Evolutionary conservation across 1,139 yeast genomes (phyloP).

Genomic region (Meyerozyma carpophila): DNA sequence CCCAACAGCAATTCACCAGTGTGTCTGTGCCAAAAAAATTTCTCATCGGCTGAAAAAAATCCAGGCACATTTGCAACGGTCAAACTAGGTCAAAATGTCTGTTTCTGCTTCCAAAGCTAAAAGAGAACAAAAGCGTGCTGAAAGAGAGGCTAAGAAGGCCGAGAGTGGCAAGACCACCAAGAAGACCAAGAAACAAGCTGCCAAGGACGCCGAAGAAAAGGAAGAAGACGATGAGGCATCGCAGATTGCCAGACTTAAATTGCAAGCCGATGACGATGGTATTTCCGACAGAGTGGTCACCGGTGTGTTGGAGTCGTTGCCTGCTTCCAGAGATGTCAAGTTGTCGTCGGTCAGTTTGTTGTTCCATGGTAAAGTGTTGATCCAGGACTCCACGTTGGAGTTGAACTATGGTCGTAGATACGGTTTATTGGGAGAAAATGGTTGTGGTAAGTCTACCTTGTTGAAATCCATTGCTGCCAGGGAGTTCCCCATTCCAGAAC

Average conservation of each 20-base stretch:
- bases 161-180: conserved; percentile 67
- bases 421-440: conserved; percentile 95
- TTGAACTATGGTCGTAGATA: conserved; percentile 96
- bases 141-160: conserved; percentile 58
- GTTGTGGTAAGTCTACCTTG: conserved; percentile 97
- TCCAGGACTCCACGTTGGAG: conserved; percentile 88
- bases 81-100: conserved; percentile 28
- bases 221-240: conserved; percentile 63
- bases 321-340: conserved; percentile 91
- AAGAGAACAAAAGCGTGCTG: conserved; percentile 81
- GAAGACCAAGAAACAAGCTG: conserved; percentile 52
- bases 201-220: conserved; percentile 54
- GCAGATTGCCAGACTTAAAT: conserved; percentile 78
- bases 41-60: conserved; percentile 1
- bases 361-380: conserved; percentile 95
- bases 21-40: conserved; percentile 1
- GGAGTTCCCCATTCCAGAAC: conserved; percentile 92
- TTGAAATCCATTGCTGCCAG: conserved; percentile 90
- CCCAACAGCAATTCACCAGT: neutral
- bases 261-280: conserved; percentile 92
- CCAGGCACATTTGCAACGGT: neutral
- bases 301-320: conserved; percentile 88
- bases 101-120: conserved; percentile 92
- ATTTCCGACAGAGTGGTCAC: conserved; percentile 96
- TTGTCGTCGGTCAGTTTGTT: conserved; percentile 82